Conservation (phyloP, 139 green algal genomes). For the Yamagishiella unicocca region DNA sequence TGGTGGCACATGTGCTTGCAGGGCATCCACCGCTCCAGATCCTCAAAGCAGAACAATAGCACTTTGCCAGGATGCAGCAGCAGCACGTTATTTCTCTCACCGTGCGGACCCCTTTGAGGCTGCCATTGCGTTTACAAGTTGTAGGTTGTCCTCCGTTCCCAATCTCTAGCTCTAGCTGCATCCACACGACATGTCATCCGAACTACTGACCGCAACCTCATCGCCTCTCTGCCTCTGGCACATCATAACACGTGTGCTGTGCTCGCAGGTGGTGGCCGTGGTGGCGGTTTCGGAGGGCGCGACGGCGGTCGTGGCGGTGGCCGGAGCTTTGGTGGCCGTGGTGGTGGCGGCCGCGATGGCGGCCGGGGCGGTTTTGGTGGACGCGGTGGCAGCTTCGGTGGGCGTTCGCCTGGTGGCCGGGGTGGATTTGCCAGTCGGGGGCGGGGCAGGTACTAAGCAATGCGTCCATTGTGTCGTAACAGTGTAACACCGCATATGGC, state of each 20-base stretch:
- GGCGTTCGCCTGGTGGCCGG: background rate
- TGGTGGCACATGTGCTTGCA: no score
- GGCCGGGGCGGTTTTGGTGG: slow-evolving; percentile 51
- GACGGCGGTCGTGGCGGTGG: slow-evolving; percentile 42
- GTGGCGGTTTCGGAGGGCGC: slow-evolving; percentile 48
- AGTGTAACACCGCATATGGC: background rate
- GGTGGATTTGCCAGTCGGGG: background rate
- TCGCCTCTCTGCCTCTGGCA: no score
- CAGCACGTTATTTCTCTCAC: no score
- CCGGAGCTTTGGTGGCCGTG: slow-evolving; percentile 42
- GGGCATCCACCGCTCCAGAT: background rate
- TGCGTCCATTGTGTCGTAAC: background rate
- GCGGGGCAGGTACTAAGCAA: background rate
- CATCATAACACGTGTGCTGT: no score
- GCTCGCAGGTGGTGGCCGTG: slow-evolving; percentile 44
- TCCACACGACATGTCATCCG: no score
- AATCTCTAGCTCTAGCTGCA: no score
- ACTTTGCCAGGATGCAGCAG: no score
- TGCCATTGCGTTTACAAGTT: no score
- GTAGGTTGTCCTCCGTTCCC: no score
- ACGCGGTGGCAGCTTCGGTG: background rate
- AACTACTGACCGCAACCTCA: no score
- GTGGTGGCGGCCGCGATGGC: slow-evolving; percentile 56
- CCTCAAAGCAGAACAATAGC: background rate
- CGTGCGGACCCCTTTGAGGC: no score